Conservation (phyloP, 2,329 filamentous ascomycete species). For the Cryoendolithus antarcticus region DNA sequence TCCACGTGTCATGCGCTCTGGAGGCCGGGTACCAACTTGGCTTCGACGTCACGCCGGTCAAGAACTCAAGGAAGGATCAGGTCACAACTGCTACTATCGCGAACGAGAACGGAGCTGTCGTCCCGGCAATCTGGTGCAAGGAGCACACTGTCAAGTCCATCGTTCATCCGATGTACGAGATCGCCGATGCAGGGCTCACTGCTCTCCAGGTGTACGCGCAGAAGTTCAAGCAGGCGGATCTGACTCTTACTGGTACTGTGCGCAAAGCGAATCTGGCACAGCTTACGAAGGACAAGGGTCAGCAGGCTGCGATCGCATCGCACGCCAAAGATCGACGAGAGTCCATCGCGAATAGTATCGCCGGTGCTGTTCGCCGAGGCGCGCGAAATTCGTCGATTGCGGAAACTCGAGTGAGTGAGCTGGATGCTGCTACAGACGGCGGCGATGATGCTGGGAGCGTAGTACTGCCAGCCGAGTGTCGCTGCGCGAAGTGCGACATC, state of each 20-base stretch:
- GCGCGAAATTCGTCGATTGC: conserved; percentile 20
- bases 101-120: conserved; percentile 68
- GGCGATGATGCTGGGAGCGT: conserved; percentile 28
- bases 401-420: conserved; percentile 17
- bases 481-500: conserved; percentile 37
- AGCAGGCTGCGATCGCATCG: conserved; percentile 19
- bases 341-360: conserved; percentile 21
- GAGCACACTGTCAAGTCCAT: conserved; percentile 61
- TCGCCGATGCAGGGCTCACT: conserved; percentile 58
- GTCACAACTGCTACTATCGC: conserved; percentile 69
- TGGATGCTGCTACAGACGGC: conserved; percentile 48
- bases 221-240: conserved; percentile 89
- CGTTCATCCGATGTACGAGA: conserved; percentile 68
- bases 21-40: conserved; percentile 72
- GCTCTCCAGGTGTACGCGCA: conserved; percentile 77
- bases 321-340: conserved; percentile 27
- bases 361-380: conserved; percentile 20
- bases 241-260: conserved; percentile 78
- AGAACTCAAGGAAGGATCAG: conserved; percentile 74
- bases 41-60: conserved; percentile 82
- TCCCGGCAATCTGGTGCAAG: conserved; percentile 83
- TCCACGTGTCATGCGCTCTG: conserved; percentile 86
- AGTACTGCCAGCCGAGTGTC: conserved; percentile 22
- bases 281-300: conserved; percentile 43
- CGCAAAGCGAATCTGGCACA: conserved; percentile 74